Evolutionary conservation across 345 rosid genomes (phyloP).

Genomic region (Melaleuca quinquenervia): DNA sequence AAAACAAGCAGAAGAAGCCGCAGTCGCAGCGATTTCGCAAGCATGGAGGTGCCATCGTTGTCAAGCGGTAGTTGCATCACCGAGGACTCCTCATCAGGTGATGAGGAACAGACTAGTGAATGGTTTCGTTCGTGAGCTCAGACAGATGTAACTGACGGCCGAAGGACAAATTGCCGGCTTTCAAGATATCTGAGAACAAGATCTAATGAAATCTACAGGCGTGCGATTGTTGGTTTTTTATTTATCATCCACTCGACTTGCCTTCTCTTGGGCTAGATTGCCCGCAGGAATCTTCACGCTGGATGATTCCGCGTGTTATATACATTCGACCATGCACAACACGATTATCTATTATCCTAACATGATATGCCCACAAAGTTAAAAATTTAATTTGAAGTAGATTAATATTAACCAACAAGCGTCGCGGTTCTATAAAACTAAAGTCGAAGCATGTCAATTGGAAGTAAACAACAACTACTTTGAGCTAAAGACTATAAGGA

Average conservation of each 20-base stretch:
- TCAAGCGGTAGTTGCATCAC: neutral
- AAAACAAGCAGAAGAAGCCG: neutral
- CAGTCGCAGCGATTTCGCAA: neutral
- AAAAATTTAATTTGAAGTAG: neutral
- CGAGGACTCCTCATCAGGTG: neutral
- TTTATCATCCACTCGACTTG: neutral
- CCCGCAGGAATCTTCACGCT: neutral
- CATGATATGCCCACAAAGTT: neutral
- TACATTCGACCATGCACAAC: neutral
- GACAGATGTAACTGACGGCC: neutral
- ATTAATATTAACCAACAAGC: neutral
- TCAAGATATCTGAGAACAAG: neutral
- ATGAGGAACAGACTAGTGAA: neutral
- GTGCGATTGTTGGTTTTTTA: neutral
- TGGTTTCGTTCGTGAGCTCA: neutral
- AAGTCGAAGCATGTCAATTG: neutral
- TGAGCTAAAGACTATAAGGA: neutral
- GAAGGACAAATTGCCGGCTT: neutral
- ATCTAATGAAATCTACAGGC: neutral
- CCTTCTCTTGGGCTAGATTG: neutral
- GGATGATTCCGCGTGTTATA: neutral
- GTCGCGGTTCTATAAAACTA: neutral
- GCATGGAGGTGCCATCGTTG: neutral
- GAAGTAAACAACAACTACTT: neutral
- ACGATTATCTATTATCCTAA: neutral